Evolutionary conservation across 306 rosid genomes (phyloP), one percentile per base, ranked within the genome.

Genomic region (Vicia villosa): DNA sequence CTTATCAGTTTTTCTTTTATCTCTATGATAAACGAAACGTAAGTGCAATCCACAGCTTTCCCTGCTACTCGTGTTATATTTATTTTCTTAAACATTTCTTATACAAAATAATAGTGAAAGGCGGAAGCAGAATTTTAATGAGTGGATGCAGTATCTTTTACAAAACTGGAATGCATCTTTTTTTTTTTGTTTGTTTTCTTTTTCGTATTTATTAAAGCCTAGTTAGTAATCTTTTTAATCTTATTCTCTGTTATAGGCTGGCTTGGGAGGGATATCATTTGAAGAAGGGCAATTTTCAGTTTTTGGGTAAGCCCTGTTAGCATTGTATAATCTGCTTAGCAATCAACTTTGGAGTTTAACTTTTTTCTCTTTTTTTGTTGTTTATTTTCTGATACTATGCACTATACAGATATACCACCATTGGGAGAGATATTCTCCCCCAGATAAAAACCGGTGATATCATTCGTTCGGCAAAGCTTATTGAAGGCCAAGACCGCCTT

Each of bases 201-300:
- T 68, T 36, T 74, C 24, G 22, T 13, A 60, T 57, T 57, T 17
- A 24, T 28, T 56, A 17, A 5, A 47, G 45, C 58, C 32, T 42
- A 54, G 17, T 19, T 13, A n/a, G 62, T 51, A 15, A 49, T 63
- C 15, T 21, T 63, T 52, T 50, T 64, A 8, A 14, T 47, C 32
- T 62, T 57, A 42, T 52, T 32, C 66, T 68, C 28, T 66, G 14
- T 57, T 76, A 28, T 79, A 93, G 97, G 86, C 98, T 58, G 98
- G 98, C 79, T 84, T 93, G 87, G 98, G 98, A 80, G 98, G 98
- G 61, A 79, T 93, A 73, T 93, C 97, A n/a, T 93, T 93, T 68
- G 98, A 90, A 50, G 98, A 93, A 83, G 98, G 98, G 13, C 96
- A 93, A 65, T 93, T 93, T 79, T 88, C 98, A 52, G 98, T 93